Conservation (phyloP, 495 filamentous ascomycete species). For the Neurospora sp. region DNA sequence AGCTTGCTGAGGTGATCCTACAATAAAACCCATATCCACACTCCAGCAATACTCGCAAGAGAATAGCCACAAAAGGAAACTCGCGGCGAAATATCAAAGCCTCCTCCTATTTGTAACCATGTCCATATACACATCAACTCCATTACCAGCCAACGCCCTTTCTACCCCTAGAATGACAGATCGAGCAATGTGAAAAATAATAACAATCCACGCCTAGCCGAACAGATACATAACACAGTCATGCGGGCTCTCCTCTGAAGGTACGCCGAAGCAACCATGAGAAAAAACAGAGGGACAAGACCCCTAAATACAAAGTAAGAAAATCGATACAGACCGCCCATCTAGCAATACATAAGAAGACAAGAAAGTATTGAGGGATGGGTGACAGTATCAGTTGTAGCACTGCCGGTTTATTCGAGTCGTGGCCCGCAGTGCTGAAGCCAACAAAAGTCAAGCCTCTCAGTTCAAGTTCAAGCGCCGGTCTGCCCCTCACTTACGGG, state of each 20-base stretch:
- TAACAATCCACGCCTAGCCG: background rate
- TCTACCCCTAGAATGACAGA: background rate
- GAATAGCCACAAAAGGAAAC: background rate
- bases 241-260: background rate
- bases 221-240: background rate
- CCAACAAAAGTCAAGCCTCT: background rate
- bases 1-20: background rate
- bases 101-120: background rate
- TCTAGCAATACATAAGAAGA: background rate
- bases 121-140: background rate
- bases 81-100: background rate
- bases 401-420: background rate
- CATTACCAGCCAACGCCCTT: background rate
- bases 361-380: background rate
- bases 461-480: background rate
- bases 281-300: background rate
- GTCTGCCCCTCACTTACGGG: slow-evolving; percentile 25
- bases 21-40: background rate
- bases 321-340: background rate
- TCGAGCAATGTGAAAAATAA: background rate
- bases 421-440: background rate
- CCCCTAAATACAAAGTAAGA: background rate
- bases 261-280: background rate
- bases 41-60: background rate
- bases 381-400: background rate